Evolutionary conservation across 306 rosid genomes (phyloP), one percentile per base, ranked within the genome.

Genomic region (Medicago ruthenica): DNA sequence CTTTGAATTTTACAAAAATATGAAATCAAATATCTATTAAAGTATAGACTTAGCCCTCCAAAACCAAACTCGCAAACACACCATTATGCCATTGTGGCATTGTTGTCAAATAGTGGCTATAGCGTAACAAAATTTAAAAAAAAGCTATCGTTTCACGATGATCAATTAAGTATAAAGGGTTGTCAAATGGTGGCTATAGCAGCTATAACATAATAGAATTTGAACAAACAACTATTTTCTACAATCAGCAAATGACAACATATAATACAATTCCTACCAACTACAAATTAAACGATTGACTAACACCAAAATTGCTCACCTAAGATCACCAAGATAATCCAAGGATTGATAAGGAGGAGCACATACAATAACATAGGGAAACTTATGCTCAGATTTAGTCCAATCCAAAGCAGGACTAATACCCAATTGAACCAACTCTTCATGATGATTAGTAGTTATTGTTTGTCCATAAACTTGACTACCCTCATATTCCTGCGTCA

Each of bases 381-480:
- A 95, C 71, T 83, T 86, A 27, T 51, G 80, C 1, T 44, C 8
- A 42, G 47, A 70, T 62, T 85, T 77, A 11, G 83, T 81, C 86
- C 89, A 93, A 55, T 92, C 84, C 92, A 89, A 83, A 82, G 91
- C 86, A 0, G 97, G 97, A 67, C 72, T 76, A 69, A 95, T 90
- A n/a, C 87, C 93, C 81, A 86, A 68, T 44, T 89, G 71, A 66
- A 74, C 73, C 87, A 95, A 82, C 83, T 95, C 97, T 8, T 92
- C 86, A 17, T 95, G 99, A 83, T 92, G 99, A 86, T 85, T 76
- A 70, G 71, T 82, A 34, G 97, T 92, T 62, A 86, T 60, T 1
- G 99, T 95, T 85, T 92, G 97, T 67, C 97, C 97, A 82, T 82
- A 84, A 77, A 95, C 85, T 87, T 87, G 87, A 76, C 92, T 86